Conservation (phyloP, 1,284 basidiomycete genomes). For the Anthracocystis panici-leucophaei region DNA sequence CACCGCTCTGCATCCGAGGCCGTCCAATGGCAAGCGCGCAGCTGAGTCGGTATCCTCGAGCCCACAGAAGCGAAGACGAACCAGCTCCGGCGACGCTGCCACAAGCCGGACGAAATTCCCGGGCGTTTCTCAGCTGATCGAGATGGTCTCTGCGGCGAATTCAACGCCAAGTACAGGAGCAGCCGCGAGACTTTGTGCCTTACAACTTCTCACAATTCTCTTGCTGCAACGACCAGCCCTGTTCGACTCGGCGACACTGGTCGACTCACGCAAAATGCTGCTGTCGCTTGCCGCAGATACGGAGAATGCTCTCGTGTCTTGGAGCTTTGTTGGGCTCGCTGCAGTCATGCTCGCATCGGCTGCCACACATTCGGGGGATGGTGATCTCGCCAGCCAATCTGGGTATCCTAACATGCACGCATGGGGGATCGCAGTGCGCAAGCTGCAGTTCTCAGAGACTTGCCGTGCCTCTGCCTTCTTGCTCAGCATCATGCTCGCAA, state of each 20-base stretch:
- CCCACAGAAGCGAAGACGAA: constrained; percentile 26
- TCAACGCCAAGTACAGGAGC: neutral
- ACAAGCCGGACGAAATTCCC: neutral
- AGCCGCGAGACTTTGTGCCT: constrained; percentile 15
- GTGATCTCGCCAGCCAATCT: neutral
- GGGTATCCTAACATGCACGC: constrained; percentile 1
- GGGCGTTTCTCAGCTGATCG: constrained; percentile 8
- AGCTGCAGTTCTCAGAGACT: constrained; percentile 23
- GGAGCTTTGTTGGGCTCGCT: constrained; percentile 25
- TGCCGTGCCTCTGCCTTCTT: constrained; percentile 36
- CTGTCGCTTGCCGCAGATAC: constrained; percentile 15
- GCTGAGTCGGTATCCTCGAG: constrained; percentile 4
- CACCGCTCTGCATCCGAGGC: neutral
- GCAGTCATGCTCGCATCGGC: constrained; percentile 1
- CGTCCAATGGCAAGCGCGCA: constrained; percentile 24
- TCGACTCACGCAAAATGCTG: neutral
- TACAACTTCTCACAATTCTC: constrained; percentile 30
- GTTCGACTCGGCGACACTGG: constrained; percentile 1
- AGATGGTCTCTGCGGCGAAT: constrained; percentile 1
- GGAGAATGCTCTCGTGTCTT: constrained; percentile 17
- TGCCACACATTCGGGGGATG: neutral
- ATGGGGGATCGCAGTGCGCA: constrained; percentile 26
- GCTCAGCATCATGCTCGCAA: constrained; percentile 17
- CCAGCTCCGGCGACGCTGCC: neutral
- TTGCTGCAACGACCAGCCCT: constrained; percentile 15